These are phyloP conservation scores for Aspergillus amoenus DNA, from an alignment of 2,329 filamentous ascomycete genomes.

Conservation along the genomic window DNA sequence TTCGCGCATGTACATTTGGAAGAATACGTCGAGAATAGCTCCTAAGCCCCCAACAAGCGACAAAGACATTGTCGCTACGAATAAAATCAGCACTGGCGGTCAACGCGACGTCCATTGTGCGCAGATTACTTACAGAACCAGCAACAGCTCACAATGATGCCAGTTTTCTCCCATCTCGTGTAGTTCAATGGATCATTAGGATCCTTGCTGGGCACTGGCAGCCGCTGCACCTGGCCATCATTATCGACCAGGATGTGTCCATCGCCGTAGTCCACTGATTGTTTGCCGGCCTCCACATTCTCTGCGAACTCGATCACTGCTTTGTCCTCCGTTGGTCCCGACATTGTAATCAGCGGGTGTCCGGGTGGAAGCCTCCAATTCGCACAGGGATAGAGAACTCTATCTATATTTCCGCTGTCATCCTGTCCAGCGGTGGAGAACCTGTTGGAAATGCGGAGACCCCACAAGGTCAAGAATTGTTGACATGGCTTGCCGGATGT, in stretches of 20 bases:
- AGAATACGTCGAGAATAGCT: constrained; percentile 35
- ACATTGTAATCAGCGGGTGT: not conserved
- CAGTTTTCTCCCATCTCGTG: constrained; percentile 22
- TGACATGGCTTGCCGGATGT: not conserved
- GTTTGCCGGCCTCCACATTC: constrained; percentile 9
- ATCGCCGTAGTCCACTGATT: not conserved
- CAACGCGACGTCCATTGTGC: not conserved
- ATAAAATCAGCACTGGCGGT: not conserved
- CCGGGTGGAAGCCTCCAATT: not conserved
- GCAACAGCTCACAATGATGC: constrained; percentile 27
- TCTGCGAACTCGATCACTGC: constrained; percentile 11
- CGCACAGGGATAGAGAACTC: not conserved
- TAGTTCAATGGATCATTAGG: constrained; percentile 29
- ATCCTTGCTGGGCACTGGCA: constrained; percentile 26
- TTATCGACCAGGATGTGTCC: constrained; percentile 16
- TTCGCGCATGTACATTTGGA: constrained; percentile 29
- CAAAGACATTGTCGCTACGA: constrained; percentile 25
- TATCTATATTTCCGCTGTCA: not conserved
- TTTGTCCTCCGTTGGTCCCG: not conserved
- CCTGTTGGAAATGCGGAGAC: not conserved
- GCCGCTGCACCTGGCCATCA: constrained; percentile 20
- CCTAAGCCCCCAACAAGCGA: constrained; percentile 29
- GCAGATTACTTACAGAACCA: constrained; percentile 24
- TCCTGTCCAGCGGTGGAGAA: not conserved
- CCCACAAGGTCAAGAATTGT: not conserved